Base-by-base conservation (phyloP, 768 basidiomycete species). In the Termitomyces bulborhizus region DNA sequence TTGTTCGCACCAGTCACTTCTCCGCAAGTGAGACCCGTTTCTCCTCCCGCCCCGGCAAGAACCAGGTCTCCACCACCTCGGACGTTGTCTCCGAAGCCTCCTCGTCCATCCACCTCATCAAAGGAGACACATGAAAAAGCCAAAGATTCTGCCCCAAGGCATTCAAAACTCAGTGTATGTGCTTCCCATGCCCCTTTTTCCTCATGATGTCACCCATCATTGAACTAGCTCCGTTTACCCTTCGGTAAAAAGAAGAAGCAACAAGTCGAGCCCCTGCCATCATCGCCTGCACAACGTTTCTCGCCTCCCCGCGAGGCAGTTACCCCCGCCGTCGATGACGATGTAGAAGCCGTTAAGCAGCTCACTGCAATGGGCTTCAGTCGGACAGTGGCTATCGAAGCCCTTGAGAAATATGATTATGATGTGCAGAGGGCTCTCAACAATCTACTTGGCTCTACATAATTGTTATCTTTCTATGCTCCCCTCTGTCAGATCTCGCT, bases 351-450 rank as follows among this genome's bases (percentile, higher is more conserved):
- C 1, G 88, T 94, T 21, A 89, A 85, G 64, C 85, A 88, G 65
- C 73, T 98, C 40, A 84, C 84, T 46, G 80, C 79, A 18, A 97
- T 98, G 94, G 96, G 96, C 26, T 98, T 98, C 75, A 85, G 80
- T 58, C 81, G 95, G 41, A 69, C 74, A 15, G 85, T 94, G 66
- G 90, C 92, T 0, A 81, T 98, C 6, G 79, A 78, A 12, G 93
- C 95, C 12, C 76, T 98, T 6, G 95, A 96, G 69, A 84, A 81
- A 55, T 76, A 88, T 65, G 85, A 83, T 53, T 97, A 96, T 64
- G 87, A 94, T 67, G 80, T 96, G 37, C 85, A 66, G 61, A 82
- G 76, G 64, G 88, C 92, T 16, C 70, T 93, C 55, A 91, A 94
- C 67, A 85, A 80, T 58, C 70, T 94, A 55, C 71, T 95, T 57